These are phyloP conservation scores for Juncus inflexus DNA, from an alignment of 176 grass and related monocot genomes.

Conservation along the genomic window DNA sequence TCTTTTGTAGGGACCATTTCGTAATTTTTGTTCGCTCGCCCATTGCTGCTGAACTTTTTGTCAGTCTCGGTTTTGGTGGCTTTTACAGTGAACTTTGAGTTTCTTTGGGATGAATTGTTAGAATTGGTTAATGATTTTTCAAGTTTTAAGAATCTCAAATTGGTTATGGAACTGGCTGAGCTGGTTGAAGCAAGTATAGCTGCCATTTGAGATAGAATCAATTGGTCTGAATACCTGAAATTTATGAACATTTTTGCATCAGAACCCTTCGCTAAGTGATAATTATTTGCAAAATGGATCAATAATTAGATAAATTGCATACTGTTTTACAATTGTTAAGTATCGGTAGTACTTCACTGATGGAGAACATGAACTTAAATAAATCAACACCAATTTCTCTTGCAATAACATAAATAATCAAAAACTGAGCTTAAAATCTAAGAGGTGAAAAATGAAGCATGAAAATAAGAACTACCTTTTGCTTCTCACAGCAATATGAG, in stretches of 20 bases:
- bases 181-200: slow-evolving; percentile 61
- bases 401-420: background rate
- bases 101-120: slow-evolving; percentile 25
- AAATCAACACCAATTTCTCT: slow-evolving; percentile 5
- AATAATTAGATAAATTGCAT: background rate
- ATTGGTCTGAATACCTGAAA: slow-evolving; percentile 18
- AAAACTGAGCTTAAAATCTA: background rate
- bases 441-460: background rate
- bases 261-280: background rate
- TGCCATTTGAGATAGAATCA: slow-evolving; percentile 39
- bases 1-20: slow-evolving; percentile 68
- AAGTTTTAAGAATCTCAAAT: slow-evolving; percentile 40
- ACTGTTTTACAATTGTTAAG: background rate
- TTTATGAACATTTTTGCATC: slow-evolving; percentile 12
- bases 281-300: slow-evolving; percentile 5
- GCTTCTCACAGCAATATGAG: background rate
- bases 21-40: slow-evolving; percentile 37
- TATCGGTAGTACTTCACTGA: slow-evolving; percentile 1
- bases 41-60: slow-evolving; percentile 61
- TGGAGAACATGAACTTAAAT: background rate
- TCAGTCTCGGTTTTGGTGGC: slow-evolving; percentile 40
- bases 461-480: background rate
- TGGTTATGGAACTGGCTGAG: slow-evolving; percentile 59
- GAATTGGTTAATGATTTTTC: slow-evolving; percentile 20
- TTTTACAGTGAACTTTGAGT: slow-evolving; percentile 36